Base-by-base conservation (phyloP, 495 filamentous ascomycete species). In the Cercophora samala region DNA sequence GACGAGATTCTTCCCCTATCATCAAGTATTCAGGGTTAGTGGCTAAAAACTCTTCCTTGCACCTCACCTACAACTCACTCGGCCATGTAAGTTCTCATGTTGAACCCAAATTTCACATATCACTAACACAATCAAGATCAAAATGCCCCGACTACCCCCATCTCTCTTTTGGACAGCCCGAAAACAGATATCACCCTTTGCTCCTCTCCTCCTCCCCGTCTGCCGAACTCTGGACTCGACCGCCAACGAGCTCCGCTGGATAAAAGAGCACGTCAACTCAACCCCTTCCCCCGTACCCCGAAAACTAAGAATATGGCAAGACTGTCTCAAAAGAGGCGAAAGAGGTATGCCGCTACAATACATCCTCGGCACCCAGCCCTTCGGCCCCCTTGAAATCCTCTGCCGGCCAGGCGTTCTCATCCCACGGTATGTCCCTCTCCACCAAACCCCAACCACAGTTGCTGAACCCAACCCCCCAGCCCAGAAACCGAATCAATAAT, bases 291-390 rank as follows among this genome's bases (percentile, higher is more conserved):
- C 22, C 22, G 59, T 69, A 22, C 69, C 69, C 1, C 23, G 26
- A 0, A 52, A 51, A n/a, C 11, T 73, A 53, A 70, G 74, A 4
- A 73, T 91, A 0, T 72, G 72, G 37, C 68, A 74, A 1, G 81
- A 91, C 64, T 92, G 88, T 64, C 64, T 74, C 15, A 72, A 83
- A 46, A 83, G 95, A 52, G n/a, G n/a, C n/a, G 82, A 85, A 2
- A 75, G 67, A 26, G 93, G 93, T 1, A 78, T 84, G 51, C 95
- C 95, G 0, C 79, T 99, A 6, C 95, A 98, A 73, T 99, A 97
- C 72, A 85, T 97, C 13, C 81, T 99, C 3, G 93, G 93, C 0
- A 87, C 87, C 18, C 93, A 98, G 73, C 93, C 91, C 15, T 97
- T 99, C 73, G 93, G 93, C 0, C 80, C 88, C 2, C 76, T 97